A percentile compares a stretch with the other conserved stretches of the same genome.
Evolutionary conservation across 257 asterid genomes (phyloP).

Genomic region (Thymus quinquecostatus): DNA sequence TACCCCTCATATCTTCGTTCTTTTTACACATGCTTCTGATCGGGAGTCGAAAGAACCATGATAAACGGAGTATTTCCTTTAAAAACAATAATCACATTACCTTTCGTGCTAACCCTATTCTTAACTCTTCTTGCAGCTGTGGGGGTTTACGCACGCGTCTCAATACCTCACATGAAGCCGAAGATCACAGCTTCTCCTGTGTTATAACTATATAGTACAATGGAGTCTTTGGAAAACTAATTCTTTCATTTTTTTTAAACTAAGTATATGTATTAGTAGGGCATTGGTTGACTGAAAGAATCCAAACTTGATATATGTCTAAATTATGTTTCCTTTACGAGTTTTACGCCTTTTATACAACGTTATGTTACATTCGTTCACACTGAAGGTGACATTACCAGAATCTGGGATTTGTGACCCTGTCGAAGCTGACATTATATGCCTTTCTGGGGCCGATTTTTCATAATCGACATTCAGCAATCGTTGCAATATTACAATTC

Average conservation of each 20-base stretch:
- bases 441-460: background rate
- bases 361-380: too few relatives aligned
- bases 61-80: background rate
- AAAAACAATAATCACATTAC: background rate
- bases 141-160: constrained; percentile 90
- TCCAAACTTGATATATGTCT: constrained; percentile 15
- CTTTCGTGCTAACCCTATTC: background rate
- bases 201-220: background rate
- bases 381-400: background rate
- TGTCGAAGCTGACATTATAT: too few relatives aligned
- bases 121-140: constrained; percentile 66
- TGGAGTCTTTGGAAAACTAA: constrained; percentile 14
- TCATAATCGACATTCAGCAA: background rate
- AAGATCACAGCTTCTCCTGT: background rate
- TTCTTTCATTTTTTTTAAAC: constrained; percentile 39
- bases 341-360: background rate
- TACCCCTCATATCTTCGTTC: background rate
- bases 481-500: background rate
- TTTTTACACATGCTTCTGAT: background rate
- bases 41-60: background rate
- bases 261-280: constrained; percentile 19
- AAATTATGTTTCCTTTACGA: background rate
- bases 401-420: background rate
- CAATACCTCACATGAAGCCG: constrained; percentile 49
- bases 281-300: constrained; percentile 18